phyloP scores from a whole-genome alignment of 225 moss, liverwort and hornwort genomes.

The Lunularia cruciata region DNA sequence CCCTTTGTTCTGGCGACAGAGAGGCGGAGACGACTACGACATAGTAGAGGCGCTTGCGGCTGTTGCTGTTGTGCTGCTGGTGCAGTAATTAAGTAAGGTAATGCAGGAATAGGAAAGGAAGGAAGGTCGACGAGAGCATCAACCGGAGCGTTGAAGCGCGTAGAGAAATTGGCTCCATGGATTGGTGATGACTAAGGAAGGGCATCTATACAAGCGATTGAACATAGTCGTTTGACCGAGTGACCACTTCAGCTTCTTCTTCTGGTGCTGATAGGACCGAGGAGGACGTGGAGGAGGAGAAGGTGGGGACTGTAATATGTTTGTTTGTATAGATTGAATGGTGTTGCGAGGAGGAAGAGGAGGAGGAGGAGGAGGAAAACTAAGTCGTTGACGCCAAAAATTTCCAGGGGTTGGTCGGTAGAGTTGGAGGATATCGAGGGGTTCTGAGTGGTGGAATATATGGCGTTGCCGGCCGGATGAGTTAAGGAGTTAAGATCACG shows the following conservation, averaged over 20 bases:
- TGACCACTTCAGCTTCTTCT: no score
- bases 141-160: background rate
- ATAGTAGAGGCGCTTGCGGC: background rate
- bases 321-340: no score
- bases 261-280: background rate
- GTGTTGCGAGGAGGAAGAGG: no score
- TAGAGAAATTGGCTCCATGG: background rate
- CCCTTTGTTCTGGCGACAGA: background rate
- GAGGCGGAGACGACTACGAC: background rate
- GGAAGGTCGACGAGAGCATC: background rate
- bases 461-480: background rate
- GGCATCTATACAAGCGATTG: background rate
- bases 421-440: background rate
- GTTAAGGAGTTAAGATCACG: slow-evolving; percentile 1
- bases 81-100: no score
- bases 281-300: background rate
- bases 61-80: background rate
- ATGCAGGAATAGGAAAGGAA: no score
- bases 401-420: background rate
- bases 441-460: background rate
- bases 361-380: background rate
- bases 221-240: background rate
- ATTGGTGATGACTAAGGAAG: background rate
- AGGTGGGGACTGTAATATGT: no score
- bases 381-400: background rate